Base-by-base conservation (phyloP, 225 moss, liverwort and hornwort genomes). In the Bryum argenteum region DNA sequence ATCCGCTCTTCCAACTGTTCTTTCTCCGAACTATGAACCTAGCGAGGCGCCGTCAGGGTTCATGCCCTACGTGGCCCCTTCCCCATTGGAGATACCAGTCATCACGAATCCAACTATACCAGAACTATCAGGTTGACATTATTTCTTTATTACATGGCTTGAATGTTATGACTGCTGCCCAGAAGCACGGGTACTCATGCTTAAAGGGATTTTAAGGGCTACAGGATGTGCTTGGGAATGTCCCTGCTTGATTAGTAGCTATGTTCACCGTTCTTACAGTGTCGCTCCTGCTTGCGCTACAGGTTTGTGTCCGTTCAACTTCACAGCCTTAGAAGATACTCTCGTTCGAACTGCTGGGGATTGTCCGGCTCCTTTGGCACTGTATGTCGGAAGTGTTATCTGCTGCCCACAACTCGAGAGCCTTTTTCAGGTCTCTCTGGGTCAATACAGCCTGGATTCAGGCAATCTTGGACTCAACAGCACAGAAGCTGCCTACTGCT, bases 351-450 rank as follows among this genome's bases (percentile, higher is more conserved):
- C 96, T 42, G 90, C 85, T 44, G 82, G 80, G 62, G 96, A 96
- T 61, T 96, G 96, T 74, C 87, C 88, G 4, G 84, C 82, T 50
- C 93, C 93, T 58, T 62, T 91, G 61, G 91, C 96, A 39, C 84
- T 82, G 17, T 91, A 86, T 70, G 90, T 91, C 51, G 93, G 96
- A 72, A 93, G 91, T 71, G 96, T 93, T 21, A 93, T 96, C 71
- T 96, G 93, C 80, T 96, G 96, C 78, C 93, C 96, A 38, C 96
- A 96, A 65, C 82, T 96, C 22, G 90, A 93, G 71, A 96, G 91
- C 79, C 83, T 96, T 61, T 78, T 96, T 60, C 89, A 86, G 70
- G 92, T 96, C 53, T 83, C 92, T 28, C 77, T 90, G 70, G 96
- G 93, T 43, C 89, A 86, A 54, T 84, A 96, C 85, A 91, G 87